A percentile compares a stretch with the other conserved stretches of the same genome.
Conservation (phyloP, 306 rosid genomes). For the Quercus robur region DNA sequence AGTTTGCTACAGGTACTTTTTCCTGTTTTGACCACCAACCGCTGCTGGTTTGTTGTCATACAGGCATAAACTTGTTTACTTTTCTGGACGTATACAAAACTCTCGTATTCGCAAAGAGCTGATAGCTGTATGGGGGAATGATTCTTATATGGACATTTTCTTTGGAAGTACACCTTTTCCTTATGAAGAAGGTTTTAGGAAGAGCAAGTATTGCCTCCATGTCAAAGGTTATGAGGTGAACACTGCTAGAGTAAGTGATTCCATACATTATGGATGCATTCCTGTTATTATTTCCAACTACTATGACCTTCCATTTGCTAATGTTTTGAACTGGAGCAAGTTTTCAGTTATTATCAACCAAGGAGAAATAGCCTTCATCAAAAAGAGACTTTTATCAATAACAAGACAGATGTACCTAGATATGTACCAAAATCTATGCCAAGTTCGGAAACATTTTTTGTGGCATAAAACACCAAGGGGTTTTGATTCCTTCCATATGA, state of each 20-base stretch:
- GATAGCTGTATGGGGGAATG: slow-evolving; percentile 30
- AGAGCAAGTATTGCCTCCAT: slow-evolving; percentile 38
- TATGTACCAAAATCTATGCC: slow-evolving; percentile 24
- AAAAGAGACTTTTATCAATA: slow-evolving; percentile 10
- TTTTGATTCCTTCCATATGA: slow-evolving; percentile 32
- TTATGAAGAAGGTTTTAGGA: slow-evolving; percentile 31
- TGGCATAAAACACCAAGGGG: slow-evolving; percentile 27
- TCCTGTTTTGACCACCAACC: not conserved
- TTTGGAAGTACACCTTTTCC: slow-evolving; percentile 6
- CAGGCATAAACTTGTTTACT: slow-evolving; percentile 35
- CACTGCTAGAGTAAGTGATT: slow-evolving; percentile 35
- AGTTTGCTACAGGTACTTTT: not conserved
- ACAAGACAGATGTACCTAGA: not conserved
- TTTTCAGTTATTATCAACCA: slow-evolving; percentile 27
- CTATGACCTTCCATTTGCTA: slow-evolving; percentile 35
- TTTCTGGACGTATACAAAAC: slow-evolving; percentile 30
- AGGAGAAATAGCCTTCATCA: slow-evolving; percentile 19
- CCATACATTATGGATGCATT: slow-evolving; percentile 31
- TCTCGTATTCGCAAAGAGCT: slow-evolving; percentile 21
- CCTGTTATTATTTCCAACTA: slow-evolving; percentile 34
- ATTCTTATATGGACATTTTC: slow-evolving; percentile 22
- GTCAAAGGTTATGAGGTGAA: slow-evolving; percentile 34
- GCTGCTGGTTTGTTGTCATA: not conserved
- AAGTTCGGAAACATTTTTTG: slow-evolving; percentile 25
- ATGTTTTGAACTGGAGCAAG: slow-evolving; percentile 31